Base-by-base conservation (phyloP, 108 stramenopile species). In the Nitzschia palea region DNA sequence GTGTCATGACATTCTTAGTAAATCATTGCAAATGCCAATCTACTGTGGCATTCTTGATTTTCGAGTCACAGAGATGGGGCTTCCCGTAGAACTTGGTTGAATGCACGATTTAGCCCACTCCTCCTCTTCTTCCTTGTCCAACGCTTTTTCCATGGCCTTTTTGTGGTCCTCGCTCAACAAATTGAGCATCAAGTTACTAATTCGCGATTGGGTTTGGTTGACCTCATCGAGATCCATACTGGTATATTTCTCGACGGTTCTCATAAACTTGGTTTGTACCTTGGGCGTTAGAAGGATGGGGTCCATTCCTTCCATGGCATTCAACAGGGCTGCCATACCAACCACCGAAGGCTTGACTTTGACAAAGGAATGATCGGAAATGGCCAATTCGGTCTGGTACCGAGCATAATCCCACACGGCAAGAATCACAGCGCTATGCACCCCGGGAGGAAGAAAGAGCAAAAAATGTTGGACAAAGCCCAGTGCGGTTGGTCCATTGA, bases 341-440 rank as follows among this genome's bases (percentile, higher is more conserved):
- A 59, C 58, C 3, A 59, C 58, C n/a, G 32, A n/a, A 37, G 58
- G 58, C 5, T 20, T 59, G 4, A 12, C 37, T 9, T 59, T 37
- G 32, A 17, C 22, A 30, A 87, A 75, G 45, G 68, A 58, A 35
- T 85, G 84, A 40, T 86, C 79, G 28, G 77, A 66, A 34, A 86
- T 74, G 44, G 82, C 89, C 52, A 87, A 42, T 55, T 90, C 86
- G 25, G 83, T 81, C 67, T 90, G 89, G 61, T 72, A 87, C 5
- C 81, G 68, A 8, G 84, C 75, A 64, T 82, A 86, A 62, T 86
- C 85, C 36, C 76, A 62, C 12, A 90, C 66, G 27, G 85, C 75
- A 59, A 60, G 65, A 0, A 44, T 62, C 4, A 86, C 79, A 4
- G 68, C 27, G 8, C 52, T 51, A 29, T 78, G 66, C 2, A 86